Evolutionary conservation across 169 alveolate genomes (phyloP).

Genomic region (Eimeria sp.): DNA sequence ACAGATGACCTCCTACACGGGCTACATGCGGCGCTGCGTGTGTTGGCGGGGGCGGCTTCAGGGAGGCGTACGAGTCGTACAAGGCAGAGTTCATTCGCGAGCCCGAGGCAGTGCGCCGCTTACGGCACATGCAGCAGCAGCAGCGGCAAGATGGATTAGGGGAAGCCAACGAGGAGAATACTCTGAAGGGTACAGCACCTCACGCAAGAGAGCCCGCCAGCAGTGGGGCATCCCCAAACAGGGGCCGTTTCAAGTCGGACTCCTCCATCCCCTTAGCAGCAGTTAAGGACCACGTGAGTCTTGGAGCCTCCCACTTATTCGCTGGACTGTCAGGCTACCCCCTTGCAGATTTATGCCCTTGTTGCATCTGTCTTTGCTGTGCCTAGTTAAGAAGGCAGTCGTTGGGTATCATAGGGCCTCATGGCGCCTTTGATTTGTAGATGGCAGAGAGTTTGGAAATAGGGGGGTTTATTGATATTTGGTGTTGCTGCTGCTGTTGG

Average conservation of each 20-base stretch:
- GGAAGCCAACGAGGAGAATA: not conserved
- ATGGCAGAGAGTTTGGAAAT: not conserved
- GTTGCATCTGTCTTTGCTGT: not conserved
- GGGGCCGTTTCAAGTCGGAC: slow-evolving; percentile 69
- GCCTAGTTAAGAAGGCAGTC: not conserved
- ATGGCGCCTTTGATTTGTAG: not conserved
- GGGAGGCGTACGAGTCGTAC: slow-evolving; percentile 73
- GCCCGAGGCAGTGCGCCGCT: slow-evolving; percentile 81
- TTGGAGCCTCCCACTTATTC: not conserved
- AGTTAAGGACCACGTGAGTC: slow-evolving; percentile 15
- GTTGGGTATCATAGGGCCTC: not conserved
- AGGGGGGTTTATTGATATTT: not conserved
- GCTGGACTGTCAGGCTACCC: not conserved
- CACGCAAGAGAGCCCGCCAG: not conserved
- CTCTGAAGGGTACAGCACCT: not conserved
- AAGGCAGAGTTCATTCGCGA: slow-evolving; percentile 76
- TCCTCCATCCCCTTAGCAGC: slow-evolving; percentile 27
- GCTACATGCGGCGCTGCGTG: not conserved
- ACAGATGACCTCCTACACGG: not conserved
- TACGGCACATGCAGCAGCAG: slow-evolving; percentile 62
- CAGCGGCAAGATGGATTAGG: slow-evolving; percentile 27
- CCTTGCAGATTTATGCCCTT: not conserved
- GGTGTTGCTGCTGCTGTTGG: slow-evolving; percentile 1
- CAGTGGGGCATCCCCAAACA: slow-evolving; percentile 38
- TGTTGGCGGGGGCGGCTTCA: slow-evolving; percentile 10